phyloP scores from a whole-genome alignment of 1,139 yeast genomes.

The Sugiyamaella grinbergsii region DNA sequence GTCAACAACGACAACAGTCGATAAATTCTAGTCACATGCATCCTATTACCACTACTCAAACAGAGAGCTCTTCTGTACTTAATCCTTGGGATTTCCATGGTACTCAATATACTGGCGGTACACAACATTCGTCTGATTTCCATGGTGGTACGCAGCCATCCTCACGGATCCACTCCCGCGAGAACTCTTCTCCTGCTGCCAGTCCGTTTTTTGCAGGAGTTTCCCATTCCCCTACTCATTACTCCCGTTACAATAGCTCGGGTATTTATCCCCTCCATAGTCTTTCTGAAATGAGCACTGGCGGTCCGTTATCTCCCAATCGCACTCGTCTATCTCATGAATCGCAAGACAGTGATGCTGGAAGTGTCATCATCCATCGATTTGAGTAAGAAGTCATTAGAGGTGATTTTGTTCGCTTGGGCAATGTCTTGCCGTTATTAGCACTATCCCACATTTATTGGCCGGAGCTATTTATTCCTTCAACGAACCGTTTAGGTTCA shows the following conservation, averaged over 20 bases:
- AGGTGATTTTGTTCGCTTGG: too few species aligned
- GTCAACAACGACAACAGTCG: neutral
- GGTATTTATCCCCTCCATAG: slow-evolving; percentile 12
- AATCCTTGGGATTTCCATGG: slow-evolving; percentile 14
- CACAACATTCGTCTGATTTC: too few species aligned
- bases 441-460: too few species aligned
- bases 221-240: neutral
- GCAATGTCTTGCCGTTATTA: too few species aligned
- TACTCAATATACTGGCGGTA: slow-evolving; percentile 5
- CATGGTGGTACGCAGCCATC: slow-evolving; percentile 5
- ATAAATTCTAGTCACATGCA: neutral
- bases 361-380: slow-evolving; percentile 25
- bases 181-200: slow-evolving; percentile 5
- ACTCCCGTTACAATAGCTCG: slow-evolving; percentile 1
- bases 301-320: slow-evolving; percentile 8
- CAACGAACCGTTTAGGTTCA: neutral
- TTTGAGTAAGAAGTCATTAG: slow-evolving; percentile 7
- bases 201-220: slow-evolving; percentile 13
- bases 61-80: slow-evolving; percentile 4
- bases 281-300: slow-evolving; percentile 10
- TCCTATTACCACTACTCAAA: neutral
- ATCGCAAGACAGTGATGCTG: slow-evolving; percentile 18
- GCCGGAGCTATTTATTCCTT: too few species aligned
- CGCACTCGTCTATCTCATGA: slow-evolving; percentile 18
- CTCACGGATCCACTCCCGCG: slow-evolving; percentile 7